Evolutionary conservation across 306 rosid species (phyloP), one percentile per base, ranked within the genome.

Genomic region (Gillenia trifoliata): DNA sequence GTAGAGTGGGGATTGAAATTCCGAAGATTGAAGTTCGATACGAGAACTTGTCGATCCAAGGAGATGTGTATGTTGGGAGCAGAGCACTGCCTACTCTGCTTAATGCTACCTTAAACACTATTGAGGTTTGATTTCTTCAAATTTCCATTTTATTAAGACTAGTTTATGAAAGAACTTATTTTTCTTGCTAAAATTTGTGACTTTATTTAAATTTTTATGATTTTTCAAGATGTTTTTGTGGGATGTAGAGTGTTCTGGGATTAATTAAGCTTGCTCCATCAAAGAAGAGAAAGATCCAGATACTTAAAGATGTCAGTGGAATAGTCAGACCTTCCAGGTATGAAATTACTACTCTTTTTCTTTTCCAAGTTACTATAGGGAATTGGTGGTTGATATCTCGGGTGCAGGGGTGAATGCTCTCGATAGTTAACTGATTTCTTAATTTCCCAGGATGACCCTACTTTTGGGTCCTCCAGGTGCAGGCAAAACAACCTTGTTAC

Each of bases 381-480:
- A 30, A 5, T 50, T 19, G 23, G 56, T 19, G 23, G 56, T 50
- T 49, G 55, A 49, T 49, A 45, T 20, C 52, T 45, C 8, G 0
- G 0, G 52, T 45, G 52, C 8, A 45, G 22, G 6, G 62, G 12
- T 1, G 12, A 25, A 56, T 56, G 62, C 12, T 22, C 8, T 38
- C n/a, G 34, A 34, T 8, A 10, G 0, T 13, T 57, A 0, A 38
- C 63, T 52, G 36, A 38, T 22, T 29, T 33, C 33, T 13, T 60
- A 20, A 34, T 84, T 56, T 70, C 12, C 77, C 77, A 82, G 92
- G 81, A 85, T 93, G 93, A 85, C 97, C 36, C 66, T 93, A 29
- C 97, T 93, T 76, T 66, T 93, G 52, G 98, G 98, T 63, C 96
- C 98, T 76, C 98, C 96, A 52, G 82, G 92, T 60, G 86, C 97